Conservation (phyloP, 148 eudicot genomes). For the Dysphania ambrosioides region DNA sequence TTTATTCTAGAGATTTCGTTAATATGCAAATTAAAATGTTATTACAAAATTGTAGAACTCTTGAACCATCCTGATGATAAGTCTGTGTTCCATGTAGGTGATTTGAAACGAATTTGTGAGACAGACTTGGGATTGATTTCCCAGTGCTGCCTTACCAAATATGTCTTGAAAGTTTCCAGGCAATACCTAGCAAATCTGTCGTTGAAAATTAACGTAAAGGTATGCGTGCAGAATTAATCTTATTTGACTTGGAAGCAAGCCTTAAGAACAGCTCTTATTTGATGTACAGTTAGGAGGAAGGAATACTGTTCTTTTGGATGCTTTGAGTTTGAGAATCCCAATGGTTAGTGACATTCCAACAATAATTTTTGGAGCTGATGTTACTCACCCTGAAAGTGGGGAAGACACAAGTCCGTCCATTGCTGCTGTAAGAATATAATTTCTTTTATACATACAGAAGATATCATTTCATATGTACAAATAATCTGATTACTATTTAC, state of each 20-base stretch:
- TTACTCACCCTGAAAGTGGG: constrained; percentile 83
- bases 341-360: constrained; percentile 86
- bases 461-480: not conserved
- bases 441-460: not conserved
- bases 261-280: not conserved
- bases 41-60: not conserved
- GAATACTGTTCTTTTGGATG: constrained; percentile 78
- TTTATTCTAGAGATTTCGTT: not conserved
- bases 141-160: constrained; percentile 78
- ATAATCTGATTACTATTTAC: constrained; percentile 14
- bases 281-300: constrained; percentile 68
- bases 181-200: constrained; percentile 80
- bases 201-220: constrained; percentile 92
- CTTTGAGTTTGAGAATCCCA: constrained; percentile 64
- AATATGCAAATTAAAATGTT: not conserved
- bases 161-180: constrained; percentile 62
- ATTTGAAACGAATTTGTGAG: constrained; percentile 79
- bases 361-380: constrained; percentile 94
- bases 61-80: not conserved
- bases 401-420: constrained; percentile 92
- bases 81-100: constrained; percentile 43
- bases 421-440: constrained; percentile 59
- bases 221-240: constrained; percentile 13
- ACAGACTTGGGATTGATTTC: constrained; percentile 82
- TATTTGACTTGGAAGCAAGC: not conserved